Conservation (phyloP, 163 green algal genomes). For the Scenedesmus sp. region DNA sequence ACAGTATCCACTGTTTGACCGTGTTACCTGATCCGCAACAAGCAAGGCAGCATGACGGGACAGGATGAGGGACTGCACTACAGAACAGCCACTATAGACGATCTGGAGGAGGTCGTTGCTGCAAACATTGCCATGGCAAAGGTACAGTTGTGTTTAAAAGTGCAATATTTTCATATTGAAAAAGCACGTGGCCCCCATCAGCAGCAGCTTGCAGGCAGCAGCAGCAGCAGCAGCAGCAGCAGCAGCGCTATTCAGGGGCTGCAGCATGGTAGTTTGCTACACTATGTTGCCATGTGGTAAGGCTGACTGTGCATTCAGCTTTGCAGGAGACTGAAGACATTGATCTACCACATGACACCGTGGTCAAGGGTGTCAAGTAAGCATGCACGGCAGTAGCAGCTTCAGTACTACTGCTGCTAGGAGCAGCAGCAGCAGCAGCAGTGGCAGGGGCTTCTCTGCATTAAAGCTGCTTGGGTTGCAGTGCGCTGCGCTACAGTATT, state of each 20-base stretch:
- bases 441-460: neutral
- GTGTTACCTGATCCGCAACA: neutral
- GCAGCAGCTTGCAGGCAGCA: neutral
- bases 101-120: slow-evolving; percentile 11
- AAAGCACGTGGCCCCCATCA: neutral
- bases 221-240: neutral
- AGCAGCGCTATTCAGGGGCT: neutral
- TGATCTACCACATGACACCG: slow-evolving; percentile 17
- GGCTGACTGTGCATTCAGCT: neutral
- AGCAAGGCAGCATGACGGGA: neutral
- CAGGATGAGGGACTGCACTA: neutral
- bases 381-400: neutral
- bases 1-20: too few species aligned
- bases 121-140: slow-evolving; percentile 47
- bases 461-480: neutral
- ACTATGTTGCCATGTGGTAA: neutral
- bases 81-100: neutral
- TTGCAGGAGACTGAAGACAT: slow-evolving; percentile 52
- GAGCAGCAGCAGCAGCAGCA: neutral
- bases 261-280: neutral
- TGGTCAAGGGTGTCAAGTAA: slow-evolving; percentile 34
- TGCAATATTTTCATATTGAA: neutral
- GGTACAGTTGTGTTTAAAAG: neutral
- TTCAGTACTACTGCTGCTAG: neutral
- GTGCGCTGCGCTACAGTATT: too few species aligned